Evolutionary conservation across 495 filamentous ascomycete species (phyloP).

Genomic region (Talaromyces thailandensis): DNA sequence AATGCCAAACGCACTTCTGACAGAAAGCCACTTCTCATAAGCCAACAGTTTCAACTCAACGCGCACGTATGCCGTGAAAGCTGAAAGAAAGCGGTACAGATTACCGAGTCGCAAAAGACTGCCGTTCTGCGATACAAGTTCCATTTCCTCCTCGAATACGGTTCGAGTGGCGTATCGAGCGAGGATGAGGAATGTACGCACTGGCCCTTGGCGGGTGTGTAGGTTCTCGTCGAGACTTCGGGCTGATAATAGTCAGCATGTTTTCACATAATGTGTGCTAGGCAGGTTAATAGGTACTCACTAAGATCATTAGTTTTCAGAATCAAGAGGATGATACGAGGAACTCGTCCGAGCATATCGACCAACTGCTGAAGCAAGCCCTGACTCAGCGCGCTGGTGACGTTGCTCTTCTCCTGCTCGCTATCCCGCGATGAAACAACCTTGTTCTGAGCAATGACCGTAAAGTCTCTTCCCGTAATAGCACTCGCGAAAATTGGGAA

Average conservation of each 20-base stretch:
- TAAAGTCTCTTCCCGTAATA: constrained; percentile 91
- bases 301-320: constrained; percentile 97
- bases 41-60: constrained; percentile 54
- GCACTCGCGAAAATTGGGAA: constrained; percentile 94
- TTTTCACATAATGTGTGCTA: background rate
- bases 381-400: constrained; percentile 73
- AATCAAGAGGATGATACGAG: constrained; percentile 85
- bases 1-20: constrained; percentile 33
- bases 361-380: constrained; percentile 84
- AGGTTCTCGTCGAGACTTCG: constrained; percentile 90
- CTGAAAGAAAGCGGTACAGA: constrained; percentile 43
- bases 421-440: constrained; percentile 55
- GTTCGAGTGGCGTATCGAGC: constrained; percentile 85
- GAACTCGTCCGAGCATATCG: constrained; percentile 80
- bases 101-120: constrained; percentile 48
- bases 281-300: constrained; percentile 24
- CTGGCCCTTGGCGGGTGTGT: constrained; percentile 79
- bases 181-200: constrained; percentile 86
- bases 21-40: constrained; percentile 46
- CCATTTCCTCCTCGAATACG: constrained; percentile 81
- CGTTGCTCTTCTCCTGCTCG: constrained; percentile 67
- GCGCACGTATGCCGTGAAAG: constrained; percentile 49
- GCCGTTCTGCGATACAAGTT: constrained; percentile 51
- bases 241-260: constrained; percentile 29
- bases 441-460: constrained; percentile 51